Evolutionary conservation across 139 green algal species (phyloP).

Genomic region (Chlamydomonas asymmetrica): DNA sequence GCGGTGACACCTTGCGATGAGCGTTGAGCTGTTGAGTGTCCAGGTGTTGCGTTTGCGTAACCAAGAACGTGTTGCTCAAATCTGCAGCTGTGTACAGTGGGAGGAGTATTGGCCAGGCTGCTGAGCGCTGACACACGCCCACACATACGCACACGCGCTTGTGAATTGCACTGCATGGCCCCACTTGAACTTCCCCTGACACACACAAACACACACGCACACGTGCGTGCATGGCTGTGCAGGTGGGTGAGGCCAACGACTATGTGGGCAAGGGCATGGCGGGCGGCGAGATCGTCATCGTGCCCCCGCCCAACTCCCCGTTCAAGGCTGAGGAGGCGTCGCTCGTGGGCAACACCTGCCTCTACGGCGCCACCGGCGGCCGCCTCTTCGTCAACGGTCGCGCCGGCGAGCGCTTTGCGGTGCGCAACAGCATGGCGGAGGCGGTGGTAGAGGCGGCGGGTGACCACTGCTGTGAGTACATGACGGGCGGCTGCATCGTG

Average conservation of each 20-base stretch:
- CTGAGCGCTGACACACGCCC: no score
- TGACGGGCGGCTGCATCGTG: conserved; percentile 87
- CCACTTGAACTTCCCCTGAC: no score
- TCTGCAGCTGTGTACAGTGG: no score
- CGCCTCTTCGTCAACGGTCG: conserved; percentile 91
- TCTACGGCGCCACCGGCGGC: conserved; percentile 97
- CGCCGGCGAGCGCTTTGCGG: conserved; percentile 81
- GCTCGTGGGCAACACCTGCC: conserved; percentile 97
- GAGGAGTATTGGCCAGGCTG: no score
- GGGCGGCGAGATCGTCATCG: conserved; percentile 91
- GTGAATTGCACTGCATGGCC: no score
- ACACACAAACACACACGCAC: no score
- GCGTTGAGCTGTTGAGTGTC: no score
- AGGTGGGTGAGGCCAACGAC: conserved; percentile 98
- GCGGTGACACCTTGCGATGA: no score
- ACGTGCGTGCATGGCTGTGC: no score
- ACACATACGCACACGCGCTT: no score
- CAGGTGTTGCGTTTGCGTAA: no score
- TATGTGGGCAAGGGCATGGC: conserved; percentile 99
- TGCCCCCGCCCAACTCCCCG: conserved; percentile 67
- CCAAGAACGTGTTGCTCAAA: no score
- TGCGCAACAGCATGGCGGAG: conserved; percentile 89
- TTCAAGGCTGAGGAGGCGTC: conserved; percentile 70
- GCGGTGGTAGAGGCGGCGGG: conserved; percentile 95
- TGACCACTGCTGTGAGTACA: conserved; percentile 99